Evolutionary conservation across 2,329 filamentous ascomycete genomes (phyloP).

Genomic region (Cytospora piceae): DNA sequence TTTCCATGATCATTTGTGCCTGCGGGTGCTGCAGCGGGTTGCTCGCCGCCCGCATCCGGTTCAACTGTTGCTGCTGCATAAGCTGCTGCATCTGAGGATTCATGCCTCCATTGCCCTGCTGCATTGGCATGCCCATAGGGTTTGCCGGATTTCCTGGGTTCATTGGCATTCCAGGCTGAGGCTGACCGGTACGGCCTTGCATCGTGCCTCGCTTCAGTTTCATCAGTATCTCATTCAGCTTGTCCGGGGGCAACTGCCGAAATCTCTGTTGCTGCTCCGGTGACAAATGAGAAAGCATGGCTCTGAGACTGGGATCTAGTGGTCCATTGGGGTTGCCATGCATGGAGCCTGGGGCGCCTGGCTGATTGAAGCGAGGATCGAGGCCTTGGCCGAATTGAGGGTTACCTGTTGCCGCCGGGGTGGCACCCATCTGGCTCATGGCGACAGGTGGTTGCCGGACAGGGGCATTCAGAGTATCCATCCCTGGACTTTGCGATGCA

Average conservation of each 20-base stretch:
- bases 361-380: conserved; percentile 58
- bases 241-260: conserved; percentile 50
- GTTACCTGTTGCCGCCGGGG: conserved; percentile 49
- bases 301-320: conserved; percentile 47
- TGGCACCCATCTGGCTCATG: conserved; percentile 48
- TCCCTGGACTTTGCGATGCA: conserved; percentile 61
- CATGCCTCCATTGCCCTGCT: conserved; percentile 29
- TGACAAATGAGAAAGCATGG: conserved; percentile 50
- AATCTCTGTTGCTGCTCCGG: conserved; percentile 52
- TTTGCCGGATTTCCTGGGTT: conserved; percentile 22
- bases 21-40: conserved; percentile 36
- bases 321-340: conserved; percentile 39
- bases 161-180: conserved; percentile 33
- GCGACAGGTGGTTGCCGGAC: conserved; percentile 50
- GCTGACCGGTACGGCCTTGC: conserved; percentile 33
- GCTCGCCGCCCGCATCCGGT: conserved; percentile 24
- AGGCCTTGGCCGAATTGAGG: conserved; percentile 55
- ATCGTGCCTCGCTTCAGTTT: conserved; percentile 48
- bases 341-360: conserved; percentile 45
- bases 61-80: conserved; percentile 35
- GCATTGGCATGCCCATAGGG: conserved; percentile 31
- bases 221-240: conserved; percentile 55
- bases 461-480: conserved; percentile 62
- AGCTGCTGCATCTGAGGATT: conserved; percentile 28
- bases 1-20: conserved; percentile 48